Percentiles rank a stretch among this genome's conserved stretches.
Conservation (phyloP, 2,329 filamentous ascomycete genomes). For the Fusarium luffae region DNA sequence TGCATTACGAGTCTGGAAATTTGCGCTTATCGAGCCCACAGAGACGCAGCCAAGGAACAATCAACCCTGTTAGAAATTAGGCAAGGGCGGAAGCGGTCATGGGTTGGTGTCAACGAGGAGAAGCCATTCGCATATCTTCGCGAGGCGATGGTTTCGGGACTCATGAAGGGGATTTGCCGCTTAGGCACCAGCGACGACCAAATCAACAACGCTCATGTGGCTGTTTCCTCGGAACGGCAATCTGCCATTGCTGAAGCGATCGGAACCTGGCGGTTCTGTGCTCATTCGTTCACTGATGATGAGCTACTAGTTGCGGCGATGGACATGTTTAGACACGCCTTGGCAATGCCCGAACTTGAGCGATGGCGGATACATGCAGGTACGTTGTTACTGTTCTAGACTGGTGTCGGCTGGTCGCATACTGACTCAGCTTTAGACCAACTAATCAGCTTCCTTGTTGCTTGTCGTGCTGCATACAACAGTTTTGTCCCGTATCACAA, state of each 20-base stretch:
- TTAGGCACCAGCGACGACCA: conserved; percentile 71
- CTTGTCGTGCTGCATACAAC: conserved; percentile 94
- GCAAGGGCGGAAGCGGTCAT: conserved; percentile 84
- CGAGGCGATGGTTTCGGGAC: conserved; percentile 91
- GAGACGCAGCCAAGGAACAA: conserved; percentile 79
- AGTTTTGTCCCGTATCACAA: conserved; percentile 97
- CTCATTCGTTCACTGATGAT: conserved; percentile 89
- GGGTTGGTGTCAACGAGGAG: conserved; percentile 87
- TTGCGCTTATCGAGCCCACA: conserved; percentile 85
- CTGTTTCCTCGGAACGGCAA: conserved; percentile 73
- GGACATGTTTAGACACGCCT: conserved; percentile 88
- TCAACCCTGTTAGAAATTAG: conserved; percentile 77
- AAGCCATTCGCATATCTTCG: conserved; percentile 90
- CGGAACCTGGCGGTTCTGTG: conserved; percentile 87
- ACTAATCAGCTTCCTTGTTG: conserved; percentile 85
- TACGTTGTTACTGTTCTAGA: conserved; percentile 56
- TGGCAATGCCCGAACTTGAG: conserved; percentile 83
- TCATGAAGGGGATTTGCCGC: conserved; percentile 91
- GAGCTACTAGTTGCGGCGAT: conserved; percentile 88
- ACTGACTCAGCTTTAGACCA: conserved; percentile 70
- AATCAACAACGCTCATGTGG: conserved; percentile 73
- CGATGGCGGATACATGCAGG: conserved; percentile 82
- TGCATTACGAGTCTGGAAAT: conserved; percentile 81
- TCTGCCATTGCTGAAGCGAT: conserved; percentile 74
- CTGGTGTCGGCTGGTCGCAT: conserved; percentile 30